Base-by-base conservation (phyloP, 805 yeast species). In the Nakazawaea ambrosiae region DNA sequence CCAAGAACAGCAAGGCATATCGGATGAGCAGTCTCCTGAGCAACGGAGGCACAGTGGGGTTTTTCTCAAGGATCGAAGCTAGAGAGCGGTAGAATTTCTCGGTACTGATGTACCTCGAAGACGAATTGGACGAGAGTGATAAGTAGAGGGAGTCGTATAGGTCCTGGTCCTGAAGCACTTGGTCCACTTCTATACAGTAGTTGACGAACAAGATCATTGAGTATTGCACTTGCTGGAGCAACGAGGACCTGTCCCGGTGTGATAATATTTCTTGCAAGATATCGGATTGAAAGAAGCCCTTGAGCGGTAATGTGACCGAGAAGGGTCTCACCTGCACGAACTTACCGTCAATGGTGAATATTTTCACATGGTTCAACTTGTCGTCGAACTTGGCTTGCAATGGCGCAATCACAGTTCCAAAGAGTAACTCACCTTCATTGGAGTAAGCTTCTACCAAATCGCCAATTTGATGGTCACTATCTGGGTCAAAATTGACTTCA, bases 341-440 rank as follows among this genome's bases (percentile, higher is more conserved):
- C 16, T 56, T 55, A 40, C 68, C 67, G 5, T 57, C 49, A 8
- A 50, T 31, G 16, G 65, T 58, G 31, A 65, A 50, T 4, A 67
- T 58, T 15, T 49, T 27, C 26, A 60, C 27, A 2, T 6, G 10
- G 10, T 38, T 36, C 33, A 58, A 56, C 39, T 61, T 61, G 33
- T 46, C 47, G 39, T 59, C 55, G 44, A 68, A 66, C 20, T 45
- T 53, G 4, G 68, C 55, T 29, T 40, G 36, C 1, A 64, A 48
- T 15, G 43, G 55, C 30, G 55, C 38, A 4, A 65, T 33, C 3
- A 70, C 70, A 2, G 67, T 45, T 2, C 74, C 75, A 36, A 62
- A 48, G 3, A 51, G 36, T 1, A 32, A n/a, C n/a, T n/a, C 27
- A 12, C 40, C 45, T 7, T 44, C 45, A 5, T 39, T 30, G 3